Base-by-base conservation (phyloP, 352 stramenopile genomes). In the Phytopythium vexans region DNA sequence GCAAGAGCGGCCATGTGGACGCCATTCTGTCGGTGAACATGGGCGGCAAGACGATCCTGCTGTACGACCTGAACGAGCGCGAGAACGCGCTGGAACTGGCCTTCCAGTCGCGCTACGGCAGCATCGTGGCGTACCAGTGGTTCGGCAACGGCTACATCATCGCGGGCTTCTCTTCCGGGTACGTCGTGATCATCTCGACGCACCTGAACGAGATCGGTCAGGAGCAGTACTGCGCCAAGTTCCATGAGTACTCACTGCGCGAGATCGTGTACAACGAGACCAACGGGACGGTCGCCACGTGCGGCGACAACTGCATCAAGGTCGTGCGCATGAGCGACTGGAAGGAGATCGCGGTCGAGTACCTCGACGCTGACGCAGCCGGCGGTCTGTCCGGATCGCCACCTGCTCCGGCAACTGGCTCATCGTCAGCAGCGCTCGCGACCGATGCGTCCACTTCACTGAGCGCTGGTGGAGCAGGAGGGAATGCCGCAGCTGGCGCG, bases 121-220 rank as follows among this genome's bases (percentile, higher is more conserved):
- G 72, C 58, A 91, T 98, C 55, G 77, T 97, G 41, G 64, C 74
- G 46, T 95, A 97, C 56, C 58, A 87, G 52, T 97, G 86, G 88
- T 96, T 97, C 56, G 87, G 83, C 33, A 90, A 96, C 44, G 80
- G 82, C 12, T 93, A 93, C 60, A 82, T 97, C 54, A 82, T 97
- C 41, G 77, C 93, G 1, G 92, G 88, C 3, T 98, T 98, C 60
- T 92, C 81, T 14, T 89, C 77, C 6, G 92, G 92, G 6, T 96
- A 92, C 56, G 75, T 98, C 39, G 81, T 97, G 50, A 88, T 95
- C 54, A 94, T 97, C 48, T 96, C 88, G 5, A 97, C 91, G 1
- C 75, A 89, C 52, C 40, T 89, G 50, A 94, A 92, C 52, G 82
- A 97, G 61, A 89, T 97, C 49, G 88, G 88, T 32, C 82, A 92